Evolutionary conservation across 768 basidiomycete species (phyloP), one percentile per base, ranked within the genome.

Genomic region (Myochromella boudieri): DNA sequence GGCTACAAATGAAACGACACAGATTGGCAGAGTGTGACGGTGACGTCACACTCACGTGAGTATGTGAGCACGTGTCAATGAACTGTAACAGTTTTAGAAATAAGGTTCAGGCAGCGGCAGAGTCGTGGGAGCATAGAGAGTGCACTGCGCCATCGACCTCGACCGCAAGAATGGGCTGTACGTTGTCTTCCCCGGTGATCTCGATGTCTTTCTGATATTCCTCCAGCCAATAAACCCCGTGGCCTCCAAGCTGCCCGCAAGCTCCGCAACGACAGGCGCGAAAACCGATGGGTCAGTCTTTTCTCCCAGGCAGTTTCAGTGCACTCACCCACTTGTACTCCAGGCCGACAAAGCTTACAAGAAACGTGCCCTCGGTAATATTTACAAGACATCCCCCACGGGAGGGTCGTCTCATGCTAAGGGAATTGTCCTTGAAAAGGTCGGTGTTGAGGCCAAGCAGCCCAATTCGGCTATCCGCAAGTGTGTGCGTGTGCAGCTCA

Each of bases 401-500:
- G 97, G 94, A 75, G 97, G 97, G 57, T 95, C 94, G 48, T 98
- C 97, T 58, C 97, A 99, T 72, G 97, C 97, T 59, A 99, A 99
- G 80, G 97, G 97, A 58, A 99, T 99, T 66, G 97, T 99, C 50
- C 86, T 99, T 51, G 97, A 99, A 77, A 99, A 99, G 80, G 94
- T 99, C 64, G 97, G 97, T 67, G 95, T 99, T 55, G 97, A 99
- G 78, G 95, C 97, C 68, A 99, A 99, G 76, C 97, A 99, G 73
- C 97, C 97, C 75, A 99, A 99, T 83, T 99, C 97, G 67, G 97
- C 97, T 69, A 98, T 99, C 73, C 94, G 97, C 72, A 99, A 99
- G 72, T 99, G 97, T 78, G 97, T 99, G 59, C 93, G 97, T 77
- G 97, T 99, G 54, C 97, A 99, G 65, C 81, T 99, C 60, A 98